Base-by-base conservation (phyloP, 169 alveolate species). In the Plasmodium chabaudi region DNA sequence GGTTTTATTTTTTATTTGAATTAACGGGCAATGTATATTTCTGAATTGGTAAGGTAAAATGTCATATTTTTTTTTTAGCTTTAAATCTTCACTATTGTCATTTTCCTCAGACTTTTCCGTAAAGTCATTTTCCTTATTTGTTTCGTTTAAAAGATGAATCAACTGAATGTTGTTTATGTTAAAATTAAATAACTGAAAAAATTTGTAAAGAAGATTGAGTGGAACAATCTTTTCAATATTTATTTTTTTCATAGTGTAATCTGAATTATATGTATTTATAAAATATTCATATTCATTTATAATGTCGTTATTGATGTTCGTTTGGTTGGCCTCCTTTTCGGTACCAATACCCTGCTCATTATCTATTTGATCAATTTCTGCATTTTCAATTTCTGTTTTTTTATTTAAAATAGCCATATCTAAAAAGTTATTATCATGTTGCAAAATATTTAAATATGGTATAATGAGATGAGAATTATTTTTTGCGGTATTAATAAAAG, bases 1-100 rank as follows among this genome's bases (percentile, higher is more conserved):
- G 47, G 84, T 79, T 79, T 79, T 79, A 79, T 79, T 79, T 79
- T 71, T 57, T 79, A 79, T 79, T 79, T 79, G 89, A 39, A 79
- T 65, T 57, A 56, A 23, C 9, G 89, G 89, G 67, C 56, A 79
- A 21, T 19, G 68, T 42, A 79, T 44, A 15, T 79, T 79, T 79
- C 74, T 79, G 74, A 79, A 79, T 19, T 68, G 68, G 34, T 79
- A 55, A 27, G 82, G 77, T 27, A 46, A 42, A 79, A 23, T 75
- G 21, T 46, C 44, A 19, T 9, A 46, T 39, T 57, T 72, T 60
- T 63, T 49, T 25, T 72, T 59, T 19, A 57, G n/a, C n/a, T 47
- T 47, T 53, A 23, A 25, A 65, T 44, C 19, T 34, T 59, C 57
- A n/a, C 15, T 23, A 15, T 27, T 60, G 21, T 21, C 15, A 21